Evolutionary conservation across 1,284 basidiomycete species (phyloP).

Genomic region (Pyrrhoderma noxium): DNA sequence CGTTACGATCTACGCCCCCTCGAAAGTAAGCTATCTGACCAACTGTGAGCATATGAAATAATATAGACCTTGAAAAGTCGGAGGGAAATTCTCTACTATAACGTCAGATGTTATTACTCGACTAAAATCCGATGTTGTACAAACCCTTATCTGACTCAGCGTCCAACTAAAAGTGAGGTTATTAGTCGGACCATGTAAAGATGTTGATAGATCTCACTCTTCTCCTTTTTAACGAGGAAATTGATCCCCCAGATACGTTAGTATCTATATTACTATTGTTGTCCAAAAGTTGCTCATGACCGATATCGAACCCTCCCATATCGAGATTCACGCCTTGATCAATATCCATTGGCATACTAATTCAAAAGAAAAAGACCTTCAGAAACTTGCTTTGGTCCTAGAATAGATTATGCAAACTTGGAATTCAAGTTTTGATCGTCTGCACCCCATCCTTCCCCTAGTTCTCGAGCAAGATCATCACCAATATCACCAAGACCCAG

Average conservation of each 20-base stretch:
- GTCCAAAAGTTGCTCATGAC: slow-evolving; percentile 1
- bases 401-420: slow-evolving; percentile 8
- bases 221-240: too few species aligned
- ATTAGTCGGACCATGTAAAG: not conserved
- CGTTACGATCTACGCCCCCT: not conserved
- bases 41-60: too few species aligned
- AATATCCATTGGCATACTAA: slow-evolving; percentile 4
- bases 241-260: not conserved
- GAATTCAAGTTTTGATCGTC: slow-evolving; percentile 9
- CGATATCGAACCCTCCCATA: slow-evolving; percentile 2
- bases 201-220: too few species aligned
- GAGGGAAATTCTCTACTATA: too few species aligned
- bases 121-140: too few species aligned
- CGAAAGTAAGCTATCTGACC: too few species aligned
- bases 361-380: not conserved
- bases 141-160: slow-evolving; percentile 3
- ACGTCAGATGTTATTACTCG: too few species aligned
- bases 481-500: slow-evolving; percentile 48
- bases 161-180: too few species aligned
- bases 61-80: too few species aligned
- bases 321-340: slow-evolving; percentile 5
- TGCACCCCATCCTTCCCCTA: slow-evolving; percentile 61
- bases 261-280: not conserved
- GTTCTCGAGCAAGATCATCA: slow-evolving; percentile 64
- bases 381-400: not conserved